Conservation (phyloP, 768 basidiomycete species). For the Hygrophoropsis aurantiaca region DNA sequence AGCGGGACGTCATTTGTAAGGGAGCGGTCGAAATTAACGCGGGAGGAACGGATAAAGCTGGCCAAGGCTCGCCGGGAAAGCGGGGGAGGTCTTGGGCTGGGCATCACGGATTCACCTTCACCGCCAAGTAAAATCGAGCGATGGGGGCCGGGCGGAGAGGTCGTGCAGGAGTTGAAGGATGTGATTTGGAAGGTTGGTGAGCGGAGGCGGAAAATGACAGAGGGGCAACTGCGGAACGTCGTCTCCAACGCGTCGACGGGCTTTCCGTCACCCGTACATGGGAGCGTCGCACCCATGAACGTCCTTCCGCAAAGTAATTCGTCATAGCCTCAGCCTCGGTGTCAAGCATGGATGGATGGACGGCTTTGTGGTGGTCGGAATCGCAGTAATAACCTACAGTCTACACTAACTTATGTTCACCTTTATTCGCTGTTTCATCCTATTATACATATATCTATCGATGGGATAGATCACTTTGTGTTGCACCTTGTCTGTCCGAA, state of each 20-base stretch:
- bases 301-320: slow-evolving; percentile 33
- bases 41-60: slow-evolving; percentile 73
- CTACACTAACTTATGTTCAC: slow-evolving; percentile 12
- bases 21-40: slow-evolving; percentile 62
- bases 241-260: slow-evolving; percentile 8
- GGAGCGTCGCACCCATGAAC: slow-evolving; percentile 33
- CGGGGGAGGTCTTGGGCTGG: slow-evolving; percentile 25
- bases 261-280: slow-evolving; percentile 5
- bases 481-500: background rate
- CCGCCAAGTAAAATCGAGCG: slow-evolving; percentile 34
- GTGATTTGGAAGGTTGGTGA: slow-evolving; percentile 87
- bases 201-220: slow-evolving; percentile 53
- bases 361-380: slow-evolving; percentile 4
- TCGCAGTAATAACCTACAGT: no score
- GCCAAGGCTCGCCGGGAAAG: slow-evolving; percentile 55
- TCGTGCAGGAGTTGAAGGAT: slow-evolving; percentile 82
- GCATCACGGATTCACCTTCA: slow-evolving; percentile 14
- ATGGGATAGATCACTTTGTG: no score
- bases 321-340: slow-evolving; percentile 22
- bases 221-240: slow-evolving; percentile 12
- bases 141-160: slow-evolving; percentile 77
- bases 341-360: slow-evolving; percentile 22
- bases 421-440: slow-evolving; percentile 8
- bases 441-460: no score
- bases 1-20: slow-evolving; percentile 40